Base-by-base conservation (phyloP, 2,329 filamentous ascomycete species). In the Fusarium musae region DNA sequence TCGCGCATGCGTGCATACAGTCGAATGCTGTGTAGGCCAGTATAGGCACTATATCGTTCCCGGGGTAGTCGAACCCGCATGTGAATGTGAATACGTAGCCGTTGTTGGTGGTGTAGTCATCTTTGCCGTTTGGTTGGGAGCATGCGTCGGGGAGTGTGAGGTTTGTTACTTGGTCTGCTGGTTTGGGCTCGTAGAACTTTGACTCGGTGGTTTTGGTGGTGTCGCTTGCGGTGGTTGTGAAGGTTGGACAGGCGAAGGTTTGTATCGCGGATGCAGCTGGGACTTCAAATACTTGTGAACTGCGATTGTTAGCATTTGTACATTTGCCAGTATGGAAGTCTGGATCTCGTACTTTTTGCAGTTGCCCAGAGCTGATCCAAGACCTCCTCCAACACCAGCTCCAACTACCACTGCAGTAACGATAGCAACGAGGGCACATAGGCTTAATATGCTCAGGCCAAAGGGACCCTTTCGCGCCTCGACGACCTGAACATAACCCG, bases 351-450 rank as follows among this genome's bases (percentile, higher is more conserved):
- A 72, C 69, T 28, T 63, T 21, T 69, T 63, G 19, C 63, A 69
- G 15, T 40, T 19, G 10, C 44, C 47, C 21, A 72, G 26, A 40
- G 69, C 63, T 49, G 69, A 69, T 30, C 69, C 69, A 11, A 72
- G 11, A 23, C 69, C 69, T n/a, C 69, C 69, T 6, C 69, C 69
- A 0, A 72, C 21, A 10, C 52, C 54, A 11, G 47, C 69, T 21
- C 69, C 69, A 0, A 72, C 43, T 2, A 72, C 13, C 17, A 69
- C 3, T 4, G 69, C 58, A 0, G 69, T 72, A 5, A 59, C 9
- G 3, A 52, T 28, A 3, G 63, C 69, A 37, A 72, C 43, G 6
- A 72, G 11, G 0, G 63, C 42, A 21, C 63, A 57, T 3, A 72
- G 30, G 1, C 30, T 19, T 57, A 42, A 63, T 2, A 49, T 21